phyloP scores from a whole-genome alignment of 129 eudicot species.

The Pittosporum tobira region DNA sequence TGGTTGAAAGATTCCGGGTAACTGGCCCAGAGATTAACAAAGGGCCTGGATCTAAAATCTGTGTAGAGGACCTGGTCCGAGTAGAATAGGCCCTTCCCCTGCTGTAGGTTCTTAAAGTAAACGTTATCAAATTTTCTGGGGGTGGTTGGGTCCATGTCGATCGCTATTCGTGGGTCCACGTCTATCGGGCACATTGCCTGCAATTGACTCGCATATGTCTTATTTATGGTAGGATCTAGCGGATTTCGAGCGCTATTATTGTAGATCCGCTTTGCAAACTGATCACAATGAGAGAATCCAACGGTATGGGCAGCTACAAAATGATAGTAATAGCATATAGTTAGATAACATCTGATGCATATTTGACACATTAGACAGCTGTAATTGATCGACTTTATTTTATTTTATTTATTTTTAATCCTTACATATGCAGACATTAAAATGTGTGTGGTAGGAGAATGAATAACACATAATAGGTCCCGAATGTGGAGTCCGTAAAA shows the following conservation, averaged over 20 bases:
- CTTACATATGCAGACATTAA: no score
- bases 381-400: no score
- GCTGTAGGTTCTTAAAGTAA: conserved; percentile 53
- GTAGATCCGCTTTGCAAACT: conserved; percentile 73
- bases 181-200: conserved; percentile 55
- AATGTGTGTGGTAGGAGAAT: no score
- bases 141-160: conserved; percentile 70
- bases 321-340: no score
- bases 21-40: conserved; percentile 51
- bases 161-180: conserved; percentile 64
- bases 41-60: conserved; percentile 54
- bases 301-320: conserved; percentile 70
- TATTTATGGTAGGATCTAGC: conserved; percentile 66
- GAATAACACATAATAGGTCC: no score
- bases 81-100: conserved; percentile 71
- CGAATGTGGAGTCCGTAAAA: no score
- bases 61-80: conserved; percentile 81
- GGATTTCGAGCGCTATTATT: conserved; percentile 40
- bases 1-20: conserved; percentile 34
- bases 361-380: no score
- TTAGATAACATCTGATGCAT: no score
- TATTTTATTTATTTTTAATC: no score
- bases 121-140: conserved; percentile 62
- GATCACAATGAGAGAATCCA: conserved; percentile 82
- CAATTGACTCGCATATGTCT: conserved; percentile 52